Percentiles rank a stretch among this genome's conserved stretches.
phyloP scores from a whole-genome alignment of 768 basidiomycete species.

The Hygrophorus russula region DNA sequence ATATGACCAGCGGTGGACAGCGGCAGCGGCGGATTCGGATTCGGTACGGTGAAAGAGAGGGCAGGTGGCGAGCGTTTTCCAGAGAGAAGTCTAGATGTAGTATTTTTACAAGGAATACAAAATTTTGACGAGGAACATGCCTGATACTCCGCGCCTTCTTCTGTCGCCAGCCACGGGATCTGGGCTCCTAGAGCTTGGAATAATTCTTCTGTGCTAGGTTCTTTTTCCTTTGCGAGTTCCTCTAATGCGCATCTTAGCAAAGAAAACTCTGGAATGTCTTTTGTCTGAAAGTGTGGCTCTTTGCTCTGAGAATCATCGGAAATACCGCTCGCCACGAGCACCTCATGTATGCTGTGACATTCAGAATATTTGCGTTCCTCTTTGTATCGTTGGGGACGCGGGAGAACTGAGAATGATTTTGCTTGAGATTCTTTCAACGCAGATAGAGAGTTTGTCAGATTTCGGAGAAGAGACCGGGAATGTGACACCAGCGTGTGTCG shows the following conservation, averaged over 20 bases:
- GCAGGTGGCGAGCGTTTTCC: slow-evolving; percentile 46
- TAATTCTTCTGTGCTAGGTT: slow-evolving; percentile 46
- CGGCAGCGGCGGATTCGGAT: slow-evolving; percentile 10
- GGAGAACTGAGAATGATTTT: slow-evolving; percentile 45
- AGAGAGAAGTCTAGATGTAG: slow-evolving; percentile 34
- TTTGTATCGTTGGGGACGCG: slow-evolving; percentile 36
- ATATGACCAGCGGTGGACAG: slow-evolving; percentile 27
- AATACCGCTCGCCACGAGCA: slow-evolving; percentile 19
- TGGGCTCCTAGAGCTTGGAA: slow-evolving; percentile 47
- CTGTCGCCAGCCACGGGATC: slow-evolving; percentile 44
- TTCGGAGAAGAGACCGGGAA: slow-evolving; percentile 43
- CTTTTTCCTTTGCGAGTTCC: slow-evolving; percentile 30
- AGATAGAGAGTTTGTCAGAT: slow-evolving; percentile 44
- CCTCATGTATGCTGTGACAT: slow-evolving; percentile 35
- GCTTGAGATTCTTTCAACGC: slow-evolving; percentile 44
- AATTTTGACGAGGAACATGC: slow-evolving; percentile 31
- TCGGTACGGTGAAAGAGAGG: slow-evolving; percentile 30
- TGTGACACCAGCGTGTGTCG: slow-evolving; percentile 51
- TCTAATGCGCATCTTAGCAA: slow-evolving; percentile 54
- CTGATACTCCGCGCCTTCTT: slow-evolving; percentile 42
- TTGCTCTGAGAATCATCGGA: slow-evolving; percentile 13
- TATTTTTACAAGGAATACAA: neutral
- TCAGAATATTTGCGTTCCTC: slow-evolving; percentile 33
- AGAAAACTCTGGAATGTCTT: slow-evolving; percentile 36
- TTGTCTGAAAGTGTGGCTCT: slow-evolving; percentile 5